A percentile compares a stretch with the other conserved stretches of the same genome.
phyloP scores from a whole-genome alignment of 2,329 filamentous ascomycete genomes.

The Lanzia echinophila region DNA sequence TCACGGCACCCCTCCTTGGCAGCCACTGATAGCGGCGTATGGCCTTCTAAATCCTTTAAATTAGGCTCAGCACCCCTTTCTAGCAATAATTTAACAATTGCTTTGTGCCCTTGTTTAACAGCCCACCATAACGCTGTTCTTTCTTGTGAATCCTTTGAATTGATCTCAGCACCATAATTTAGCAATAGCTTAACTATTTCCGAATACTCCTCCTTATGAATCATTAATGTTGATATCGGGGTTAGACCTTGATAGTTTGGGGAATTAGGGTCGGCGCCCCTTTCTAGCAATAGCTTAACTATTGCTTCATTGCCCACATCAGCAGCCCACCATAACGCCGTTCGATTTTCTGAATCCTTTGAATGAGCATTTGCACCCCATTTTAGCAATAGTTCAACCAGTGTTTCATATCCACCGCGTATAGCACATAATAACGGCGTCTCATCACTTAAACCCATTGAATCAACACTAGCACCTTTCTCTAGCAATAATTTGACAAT shows the following conservation, averaged over 20 bases:
- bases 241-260: too few relatives aligned
- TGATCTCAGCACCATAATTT: not conserved
- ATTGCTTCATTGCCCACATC: not conserved
- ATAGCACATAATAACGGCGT: not conserved
- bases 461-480: not conserved
- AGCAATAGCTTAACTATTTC: not conserved
- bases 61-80: not conserved
- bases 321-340: not conserved
- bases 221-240: too few relatives aligned
- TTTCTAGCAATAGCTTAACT: not conserved
- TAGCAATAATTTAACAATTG: conserved; percentile 10
- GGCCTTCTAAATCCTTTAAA: not conserved
- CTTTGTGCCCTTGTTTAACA: not conserved
- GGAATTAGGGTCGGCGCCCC: too few relatives aligned
- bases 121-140: conserved; percentile 1
- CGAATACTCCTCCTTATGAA: too few relatives aligned
- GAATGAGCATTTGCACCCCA: too few relatives aligned
- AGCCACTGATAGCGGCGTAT: not conserved
- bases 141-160: too few relatives aligned
- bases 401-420: too few relatives aligned
- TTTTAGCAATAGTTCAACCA: not conserved
- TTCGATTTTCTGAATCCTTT: not conserved
- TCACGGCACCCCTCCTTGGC: not conserved
- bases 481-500: conserved; percentile 12
- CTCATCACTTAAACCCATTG: too few relatives aligned